Base-by-base conservation (phyloP, 2,329 filamentous ascomycete species). In the Cladophialophora immunda region DNA sequence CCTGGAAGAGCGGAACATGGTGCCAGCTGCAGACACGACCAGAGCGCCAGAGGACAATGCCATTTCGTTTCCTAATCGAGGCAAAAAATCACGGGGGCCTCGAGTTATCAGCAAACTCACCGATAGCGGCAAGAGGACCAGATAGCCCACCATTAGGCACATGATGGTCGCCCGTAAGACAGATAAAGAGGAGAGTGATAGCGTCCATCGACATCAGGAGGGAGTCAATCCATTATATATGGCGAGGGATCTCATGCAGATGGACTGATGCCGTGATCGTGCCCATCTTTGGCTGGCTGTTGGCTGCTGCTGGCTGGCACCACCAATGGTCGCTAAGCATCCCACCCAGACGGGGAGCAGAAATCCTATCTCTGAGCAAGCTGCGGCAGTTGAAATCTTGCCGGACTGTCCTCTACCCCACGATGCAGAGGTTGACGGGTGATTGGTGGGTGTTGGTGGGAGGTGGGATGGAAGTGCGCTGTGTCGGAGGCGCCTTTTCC, bases 61-160 rank as follows among this genome's bases (percentile, higher is more conserved):
- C 32, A 32, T 65, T 30, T 57, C 27, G 27, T 68, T 68, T 30
- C 66, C 66, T 36, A 62, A 68, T 68, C 50, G 32, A 64, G 66
- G 63, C 63, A 68, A 68, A 68, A 68, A 66, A 68, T 68, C 66
- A 66, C 62, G 45, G 38, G 56, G 52, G 7, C n/a, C 1, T 47
- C n/a, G 41, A 47, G n/a, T 22, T 19, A 47, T 47, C 41, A 47
- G 41, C 11, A 47, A 8, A 19, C 19, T 47, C 19, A 22, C 45
- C 25, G 50, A 64, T 57, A 64, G 50, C 36, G 41, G 58, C 41
- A 60, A 32, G 13, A 22, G 7, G 41, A 13, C 41, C 41, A 60
- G 47, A 34, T 60, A 7, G 58, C 47, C 27, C 19, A 19, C 58
- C 13, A 32, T 52, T 30, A 22, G 27, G 38, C 30, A 4, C n/a